These are phyloP conservation scores for Cerioporus squamosus DNA, from an alignment of 1,284 basidiomycete genomes.

Conservation along the genomic window DNA sequence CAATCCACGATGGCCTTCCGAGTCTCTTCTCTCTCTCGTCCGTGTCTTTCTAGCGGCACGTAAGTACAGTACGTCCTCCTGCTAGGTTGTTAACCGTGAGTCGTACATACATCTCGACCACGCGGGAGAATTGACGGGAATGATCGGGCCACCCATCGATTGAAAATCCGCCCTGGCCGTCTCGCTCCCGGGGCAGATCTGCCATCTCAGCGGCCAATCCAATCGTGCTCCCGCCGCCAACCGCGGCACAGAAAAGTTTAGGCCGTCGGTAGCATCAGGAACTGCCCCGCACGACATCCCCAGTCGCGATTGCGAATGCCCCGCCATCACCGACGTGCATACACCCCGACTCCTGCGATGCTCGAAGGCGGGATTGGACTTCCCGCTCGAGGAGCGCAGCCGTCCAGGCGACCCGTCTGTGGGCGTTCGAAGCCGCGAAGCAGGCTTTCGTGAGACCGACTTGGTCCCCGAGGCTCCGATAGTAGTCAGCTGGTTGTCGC, in stretches of 20 bases:
- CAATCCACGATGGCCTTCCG: no score
- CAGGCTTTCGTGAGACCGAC: conserved; percentile 1
- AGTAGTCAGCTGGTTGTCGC: background rate
- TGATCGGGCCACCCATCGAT: conserved; percentile 10
- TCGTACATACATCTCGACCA: background rate
- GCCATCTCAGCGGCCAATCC: background rate
- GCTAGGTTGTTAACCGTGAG: no score
- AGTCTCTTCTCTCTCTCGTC: no score
- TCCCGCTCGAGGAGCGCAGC: background rate
- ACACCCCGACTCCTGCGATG: background rate
- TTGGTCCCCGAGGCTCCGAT: background rate
- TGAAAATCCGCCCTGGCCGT: conserved; percentile 6
- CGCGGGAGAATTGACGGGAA: background rate
- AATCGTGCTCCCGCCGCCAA: background rate
- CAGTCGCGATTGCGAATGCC: conserved; percentile 5
- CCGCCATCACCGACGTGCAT: conserved; percentile 5
- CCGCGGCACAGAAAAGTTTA: background rate
- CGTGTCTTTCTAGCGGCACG: no score
- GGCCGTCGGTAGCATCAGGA: background rate
- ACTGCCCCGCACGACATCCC: conserved; percentile 4
- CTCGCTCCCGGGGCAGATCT: conserved; percentile 11
- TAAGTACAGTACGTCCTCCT: no score
- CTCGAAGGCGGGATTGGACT: no score
- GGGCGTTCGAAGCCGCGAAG: conserved; percentile 4
- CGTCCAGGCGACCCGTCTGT: background rate